These are phyloP conservation scores for Penicillium salamii DNA, from an alignment of 495 filamentous ascomycete species.

Conservation along the genomic window DNA sequence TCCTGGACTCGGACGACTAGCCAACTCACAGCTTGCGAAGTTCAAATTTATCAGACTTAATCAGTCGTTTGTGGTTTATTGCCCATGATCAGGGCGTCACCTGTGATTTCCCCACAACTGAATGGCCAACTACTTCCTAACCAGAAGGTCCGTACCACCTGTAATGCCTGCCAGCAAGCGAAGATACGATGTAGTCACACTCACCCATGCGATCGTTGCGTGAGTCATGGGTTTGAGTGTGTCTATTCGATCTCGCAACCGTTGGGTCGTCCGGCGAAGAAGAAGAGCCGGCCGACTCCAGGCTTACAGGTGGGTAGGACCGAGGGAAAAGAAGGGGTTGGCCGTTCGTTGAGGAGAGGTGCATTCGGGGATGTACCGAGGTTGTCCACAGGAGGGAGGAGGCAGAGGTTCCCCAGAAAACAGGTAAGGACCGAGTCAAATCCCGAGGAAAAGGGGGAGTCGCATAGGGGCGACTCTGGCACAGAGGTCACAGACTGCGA, in stretches of 20 bases:
- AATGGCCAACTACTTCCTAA: constrained; percentile 2
- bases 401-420: background rate
- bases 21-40: background rate
- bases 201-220: constrained; percentile 42
- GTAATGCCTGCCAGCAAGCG: constrained; percentile 48
- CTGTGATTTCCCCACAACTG: constrained; percentile 12
- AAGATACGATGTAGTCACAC: constrained; percentile 50
- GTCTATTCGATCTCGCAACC: constrained; percentile 47
- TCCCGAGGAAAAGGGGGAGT: background rate
- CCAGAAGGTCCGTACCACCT: constrained; percentile 43
- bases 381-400: background rate
- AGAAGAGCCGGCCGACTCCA: constrained; percentile 10
- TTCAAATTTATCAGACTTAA: background rate
- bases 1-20: background rate
- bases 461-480: background rate
- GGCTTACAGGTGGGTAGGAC: background rate
- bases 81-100: background rate
- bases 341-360: constrained; percentile 11
- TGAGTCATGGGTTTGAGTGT: constrained; percentile 41
- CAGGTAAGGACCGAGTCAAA: background rate
- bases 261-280: constrained; percentile 43
- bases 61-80: too few relatives aligned
- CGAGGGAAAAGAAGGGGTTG: constrained; percentile 1
- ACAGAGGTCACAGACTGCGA: background rate
- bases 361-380: background rate